Evolutionary conservation across 2,329 filamentous ascomycete genomes (phyloP), one percentile per base, ranked within the genome.

Genomic region (Ceratocystis cacaofunesta): DNA sequence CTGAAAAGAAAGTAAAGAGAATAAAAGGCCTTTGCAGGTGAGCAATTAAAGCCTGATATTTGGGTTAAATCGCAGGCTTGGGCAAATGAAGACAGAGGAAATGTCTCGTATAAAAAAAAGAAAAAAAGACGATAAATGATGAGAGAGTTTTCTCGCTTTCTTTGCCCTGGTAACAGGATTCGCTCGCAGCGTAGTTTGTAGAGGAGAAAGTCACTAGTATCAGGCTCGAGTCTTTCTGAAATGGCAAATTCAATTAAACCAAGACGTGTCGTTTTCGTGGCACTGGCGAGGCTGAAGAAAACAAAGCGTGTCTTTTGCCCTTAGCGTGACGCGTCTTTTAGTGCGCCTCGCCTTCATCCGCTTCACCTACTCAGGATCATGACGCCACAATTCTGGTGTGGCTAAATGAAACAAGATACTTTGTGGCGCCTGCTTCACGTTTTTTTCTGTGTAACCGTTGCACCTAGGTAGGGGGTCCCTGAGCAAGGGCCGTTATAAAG

Each of bases 241-340:
- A 46, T 48, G 57, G 22, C 48, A 50, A 62, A 63, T 68, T 69
- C 68, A 70, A 69, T 70, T 70, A 69, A 69, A 55, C 64, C 19
- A 25, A 50, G 75, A 74, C 76, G 76, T 78, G 76, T 78, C 75
- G 63, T 71, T 77, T 78, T 78, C 76, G 76, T 75, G 76, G 36
- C 36, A 71, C 71, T 73, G 25, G 43, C 25, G 43, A 50, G 28
- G 36, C 28, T 25, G n/a, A 55, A 41, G 36, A 41, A 32, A 36
- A 50, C 58, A 65, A 50, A 43, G 43, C 55, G 63, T 65, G 63
- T 60, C 61, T 64, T 57, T 43, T 30, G 12, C n/a, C 8, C 32
- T 60, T 48, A 63, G 61, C 65, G 67, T 68, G 65, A 68, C 66
- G 68, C 66, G 66, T 41, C 36, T 15, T n/a, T 36, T 19, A 28